These are phyloP conservation scores for Rhodomyrtus psidioides DNA, from an alignment of 441 rosid species.

Conservation along the genomic window DNA sequence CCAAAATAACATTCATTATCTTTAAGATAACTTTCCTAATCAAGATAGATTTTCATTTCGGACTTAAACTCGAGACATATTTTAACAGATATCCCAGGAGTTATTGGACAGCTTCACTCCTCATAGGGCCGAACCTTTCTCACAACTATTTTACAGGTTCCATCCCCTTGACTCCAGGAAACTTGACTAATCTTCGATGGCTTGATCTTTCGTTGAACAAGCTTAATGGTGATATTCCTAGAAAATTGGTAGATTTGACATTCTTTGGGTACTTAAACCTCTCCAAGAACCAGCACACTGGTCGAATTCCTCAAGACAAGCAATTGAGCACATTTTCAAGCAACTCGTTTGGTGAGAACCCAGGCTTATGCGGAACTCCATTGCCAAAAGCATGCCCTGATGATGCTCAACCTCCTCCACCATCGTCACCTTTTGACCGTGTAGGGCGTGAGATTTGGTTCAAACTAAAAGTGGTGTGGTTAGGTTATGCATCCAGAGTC, in stretches of 20 bases:
- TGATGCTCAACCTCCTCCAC: neutral
- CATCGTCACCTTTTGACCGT: accelerated
- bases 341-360: neutral
- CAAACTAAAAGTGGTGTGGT: neutral
- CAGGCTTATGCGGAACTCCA: neutral
- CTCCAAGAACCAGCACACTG: neutral
- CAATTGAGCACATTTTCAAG: neutral
- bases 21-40: no score
- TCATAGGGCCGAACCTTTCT: neutral
- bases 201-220: neutral
- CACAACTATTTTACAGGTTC: neutral
- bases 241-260: neutral
- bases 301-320: neutral
- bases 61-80: no score
- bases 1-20: no score
- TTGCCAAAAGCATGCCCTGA: neutral
- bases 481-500: neutral
- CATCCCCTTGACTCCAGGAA: neutral
- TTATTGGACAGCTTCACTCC: neutral
- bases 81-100: neutral
- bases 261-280: neutral
- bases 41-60: no score
- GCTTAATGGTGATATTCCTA: neutral
- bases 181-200: neutral
- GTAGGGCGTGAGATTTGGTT: neutral